Evolutionary conservation across 2,329 filamentous ascomycete genomes (phyloP), one percentile per base, ranked within the genome.

Genomic region (Fusarium citri): DNA sequence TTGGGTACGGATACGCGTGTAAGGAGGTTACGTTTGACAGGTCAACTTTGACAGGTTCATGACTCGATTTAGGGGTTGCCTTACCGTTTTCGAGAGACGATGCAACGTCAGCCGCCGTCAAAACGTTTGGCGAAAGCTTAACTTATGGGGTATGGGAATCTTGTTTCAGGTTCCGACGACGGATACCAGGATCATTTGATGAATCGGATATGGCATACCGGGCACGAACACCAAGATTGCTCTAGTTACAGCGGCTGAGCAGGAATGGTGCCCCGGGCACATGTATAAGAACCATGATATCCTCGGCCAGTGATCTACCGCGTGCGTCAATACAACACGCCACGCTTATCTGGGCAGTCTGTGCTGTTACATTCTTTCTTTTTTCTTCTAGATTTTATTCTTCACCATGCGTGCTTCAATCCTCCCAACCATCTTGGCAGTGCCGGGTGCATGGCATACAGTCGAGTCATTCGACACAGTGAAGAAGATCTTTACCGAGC

Each of bases 361-460:
- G 31, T 37, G 28, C 28, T 23, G 23, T 23, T 23, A 23, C 23
- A 34, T 10, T 34, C 9, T 34, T 9, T 34, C 16, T 34, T 18
- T 34, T 10, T 9, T 10, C 31, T 18, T 34, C 31, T 34, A 16
- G 9, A 34, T 18, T 34, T 34, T 1, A 10, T 10, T 11, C 31
- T 37, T 37, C 2, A n/a, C 16, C 9, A 37, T 37, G 31, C 16
- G 31, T n/a, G 31, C 31, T 37, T 37, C 31, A n/a, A 72, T 66
- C 53, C 22, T 48, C 16, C 69, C 66, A 2, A 72, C 65, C 3
- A 62, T 74, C 25, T 37, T 68, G 11, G 46, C 65, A 10, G 59
- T 75, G 8, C 64, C 69, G 0, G 73, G 72, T 43, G 66, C 72
- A 4, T 75, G 73, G 73, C 73, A 75, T 37, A 59, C 45, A 0